Evolutionary conservation across 23 red algal species (phyloP).

Genomic region (Gracilaria caudata): DNA sequence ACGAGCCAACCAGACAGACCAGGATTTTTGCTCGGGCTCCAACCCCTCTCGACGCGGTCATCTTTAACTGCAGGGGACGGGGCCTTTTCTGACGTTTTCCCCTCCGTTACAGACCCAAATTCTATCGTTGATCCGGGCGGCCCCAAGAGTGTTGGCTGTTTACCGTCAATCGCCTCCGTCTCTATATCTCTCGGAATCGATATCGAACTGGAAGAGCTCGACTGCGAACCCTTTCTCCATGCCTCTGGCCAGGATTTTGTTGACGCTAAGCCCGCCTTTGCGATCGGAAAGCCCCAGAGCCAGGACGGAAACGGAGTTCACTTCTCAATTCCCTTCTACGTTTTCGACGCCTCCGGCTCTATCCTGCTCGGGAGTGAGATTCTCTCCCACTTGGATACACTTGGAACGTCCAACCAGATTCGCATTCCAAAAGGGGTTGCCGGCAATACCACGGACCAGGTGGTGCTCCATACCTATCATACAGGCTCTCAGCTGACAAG

Average conservation of each 20-base stretch:
- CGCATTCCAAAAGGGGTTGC: neutral
- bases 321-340: slow-evolving; percentile 14
- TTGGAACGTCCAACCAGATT: neutral
- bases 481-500: too few species aligned
- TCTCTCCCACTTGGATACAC: neutral
- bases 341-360: neutral
- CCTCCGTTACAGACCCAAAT: slow-evolving; percentile 5
- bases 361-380: slow-evolving; percentile 17
- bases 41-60: neutral
- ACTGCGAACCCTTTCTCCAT: neutral
- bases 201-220: neutral
- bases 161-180: neutral
- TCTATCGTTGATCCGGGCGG: slow-evolving; percentile 12
- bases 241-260: neutral
- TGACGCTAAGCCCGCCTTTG: neutral
- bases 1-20: neutral
- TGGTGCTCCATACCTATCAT: neutral
- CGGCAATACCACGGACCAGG: neutral
- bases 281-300: too few species aligned
- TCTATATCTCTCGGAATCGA: neutral
- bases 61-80: neutral
- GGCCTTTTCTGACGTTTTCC: slow-evolving; percentile 33
- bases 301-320: neutral
- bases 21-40: slow-evolving; percentile 4
- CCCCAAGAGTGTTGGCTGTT: slow-evolving; percentile 2